These are phyloP conservation scores for Fusarium anguioides DNA, from an alignment of 2,329 filamentous ascomycete species.

Conservation along the genomic window DNA sequence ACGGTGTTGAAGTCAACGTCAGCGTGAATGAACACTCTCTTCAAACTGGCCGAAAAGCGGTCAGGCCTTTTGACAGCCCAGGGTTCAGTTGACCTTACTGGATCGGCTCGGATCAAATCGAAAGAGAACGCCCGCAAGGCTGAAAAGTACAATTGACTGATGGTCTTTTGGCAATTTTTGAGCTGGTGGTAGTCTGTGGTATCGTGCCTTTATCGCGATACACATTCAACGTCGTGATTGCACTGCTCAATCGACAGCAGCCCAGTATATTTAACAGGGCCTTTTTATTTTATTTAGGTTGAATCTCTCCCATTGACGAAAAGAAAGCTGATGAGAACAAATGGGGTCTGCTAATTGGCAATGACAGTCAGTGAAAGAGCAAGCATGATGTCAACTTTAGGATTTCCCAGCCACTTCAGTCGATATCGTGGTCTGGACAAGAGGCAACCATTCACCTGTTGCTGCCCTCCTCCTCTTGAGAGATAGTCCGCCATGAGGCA, in stretches of 20 bases:
- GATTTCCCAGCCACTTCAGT: neutral
- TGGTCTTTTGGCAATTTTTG: neutral
- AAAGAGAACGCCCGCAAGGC: constrained; percentile 4
- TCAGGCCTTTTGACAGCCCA: neutral
- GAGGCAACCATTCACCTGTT: neutral
- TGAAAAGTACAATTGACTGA: neutral
- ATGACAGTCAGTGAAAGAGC: neutral
- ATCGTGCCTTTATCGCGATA: neutral
- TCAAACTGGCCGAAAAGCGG: constrained; percentile 28
- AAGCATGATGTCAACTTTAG: neutral
- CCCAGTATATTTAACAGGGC: neutral
- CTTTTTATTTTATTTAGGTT: neutral
- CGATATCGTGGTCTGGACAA: neutral
- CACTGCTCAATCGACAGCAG: neutral
- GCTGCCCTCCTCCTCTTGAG: neutral
- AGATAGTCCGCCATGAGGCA: neutral
- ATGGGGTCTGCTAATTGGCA: neutral
- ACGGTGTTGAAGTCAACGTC: neutral
- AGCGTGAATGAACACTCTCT: neutral
- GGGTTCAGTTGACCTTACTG: neutral
- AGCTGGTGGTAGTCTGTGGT: neutral
- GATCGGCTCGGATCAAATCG: neutral
- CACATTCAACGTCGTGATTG: no score
- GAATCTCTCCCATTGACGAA: neutral
- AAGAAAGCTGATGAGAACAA: neutral